Conservation (phyloP, 1,284 basidiomycete genomes). For the Papiliotrema nemorosa region DNA sequence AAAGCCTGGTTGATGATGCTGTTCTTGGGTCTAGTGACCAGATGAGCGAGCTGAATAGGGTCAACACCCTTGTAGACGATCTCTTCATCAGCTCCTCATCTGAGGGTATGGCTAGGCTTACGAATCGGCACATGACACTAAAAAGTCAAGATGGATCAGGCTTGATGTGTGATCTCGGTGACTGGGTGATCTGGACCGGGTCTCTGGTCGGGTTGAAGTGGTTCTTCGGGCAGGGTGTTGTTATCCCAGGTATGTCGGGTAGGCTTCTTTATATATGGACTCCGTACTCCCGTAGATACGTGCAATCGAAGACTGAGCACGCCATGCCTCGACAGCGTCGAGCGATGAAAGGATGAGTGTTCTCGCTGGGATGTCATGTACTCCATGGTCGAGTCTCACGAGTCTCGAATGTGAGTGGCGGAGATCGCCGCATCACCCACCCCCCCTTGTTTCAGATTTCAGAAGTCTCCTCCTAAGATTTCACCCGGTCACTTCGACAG, state of each 20-base stretch:
- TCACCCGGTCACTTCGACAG: neutral
- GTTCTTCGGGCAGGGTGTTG: too few relatives aligned
- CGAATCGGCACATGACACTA: conserved; percentile 26
- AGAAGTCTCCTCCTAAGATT: neutral
- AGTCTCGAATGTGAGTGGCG: too few relatives aligned
- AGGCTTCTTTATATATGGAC: neutral
- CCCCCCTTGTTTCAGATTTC: neutral
- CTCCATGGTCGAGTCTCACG: neutral
- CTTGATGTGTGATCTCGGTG: too few relatives aligned
- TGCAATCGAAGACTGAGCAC: neutral
- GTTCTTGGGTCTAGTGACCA: conserved; percentile 86
- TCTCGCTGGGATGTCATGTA: neutral
- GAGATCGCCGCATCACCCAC: too few relatives aligned
- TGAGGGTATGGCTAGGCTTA: conserved; percentile 10
- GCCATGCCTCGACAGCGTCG: conserved; percentile 1
- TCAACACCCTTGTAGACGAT: conserved; percentile 79
- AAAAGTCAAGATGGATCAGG: too few relatives aligned
- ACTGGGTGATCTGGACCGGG: neutral
- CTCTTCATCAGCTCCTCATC: conserved; percentile 15
- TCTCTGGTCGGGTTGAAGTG: neutral
- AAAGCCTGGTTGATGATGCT: conserved; percentile 96
- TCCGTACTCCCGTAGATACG: neutral
- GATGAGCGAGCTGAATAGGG: conserved; percentile 80
- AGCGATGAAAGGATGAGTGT: conserved; percentile 2
- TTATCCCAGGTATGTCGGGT: neutral